Evolutionary conservation across 306 rosid genomes (phyloP), one percentile per base, ranked within the genome.

Genomic region (Canavalia gladiata): DNA sequence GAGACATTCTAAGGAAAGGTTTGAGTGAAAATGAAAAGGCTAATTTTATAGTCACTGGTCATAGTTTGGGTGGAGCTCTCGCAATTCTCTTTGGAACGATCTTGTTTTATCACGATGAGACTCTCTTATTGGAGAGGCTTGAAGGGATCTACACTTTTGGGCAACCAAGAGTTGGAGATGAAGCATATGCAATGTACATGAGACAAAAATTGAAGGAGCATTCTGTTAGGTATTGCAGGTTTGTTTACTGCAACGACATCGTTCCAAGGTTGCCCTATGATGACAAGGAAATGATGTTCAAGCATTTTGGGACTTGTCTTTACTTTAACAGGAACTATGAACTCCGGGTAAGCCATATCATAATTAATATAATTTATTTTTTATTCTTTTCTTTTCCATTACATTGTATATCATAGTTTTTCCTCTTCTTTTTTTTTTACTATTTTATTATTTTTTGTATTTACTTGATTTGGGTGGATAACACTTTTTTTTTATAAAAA

Each of bases 101-200:
- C 28, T 39, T 92, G 73, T 69, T 87, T 3, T 74, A 90, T 51
- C 97, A 94, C 33, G 75, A 84, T 0, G 97, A 92, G 75, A 71
- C 55, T 2, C 82, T 82, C 70, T 63, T 94, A 75, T 60, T 94
- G 46, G 85, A 90, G 65, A 89, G 90, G 80, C 42, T 90, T 9
- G 88, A 89, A 54, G 97, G 96, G 31, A 88, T 94, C 52, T 90
- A 92, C 80, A 94, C 97, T 1, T 94, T 89, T 79, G 97, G 97
- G 18, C 98, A 92, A 72, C 98, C 98, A 1, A 88, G 98, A 68
- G 93, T 94, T 47, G 97, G 98, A 35, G 91, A 94, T 41, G 54
- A 59, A 12, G 35, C 5, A 0, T 92, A 86, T 52, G 88, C 90
- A 2, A 33, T 41, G 0, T 92, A 74, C 79, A 92, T 92, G 98